Percentiles rank a stretch among this genome's conserved stretches.
These are phyloP conservation scores for Coemansia sp. DNA, from an alignment of 192 early-diverging fungal genomes.

Conservation along the genomic window DNA sequence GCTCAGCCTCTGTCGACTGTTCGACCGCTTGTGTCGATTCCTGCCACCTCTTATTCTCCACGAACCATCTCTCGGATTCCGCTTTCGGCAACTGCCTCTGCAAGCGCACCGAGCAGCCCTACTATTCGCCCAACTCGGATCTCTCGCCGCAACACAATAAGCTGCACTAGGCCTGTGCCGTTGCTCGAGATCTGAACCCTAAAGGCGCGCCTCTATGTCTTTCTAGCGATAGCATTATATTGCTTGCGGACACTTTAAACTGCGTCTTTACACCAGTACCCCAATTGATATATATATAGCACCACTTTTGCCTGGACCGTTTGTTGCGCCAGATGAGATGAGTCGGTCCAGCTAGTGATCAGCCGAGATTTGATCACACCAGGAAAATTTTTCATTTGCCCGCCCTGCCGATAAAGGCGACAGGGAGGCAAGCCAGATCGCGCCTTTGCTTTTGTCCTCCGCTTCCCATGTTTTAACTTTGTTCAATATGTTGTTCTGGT, in stretches of 20 bases:
- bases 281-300: not conserved
- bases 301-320: not conserved
- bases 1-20: not conserved
- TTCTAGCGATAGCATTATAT: not conserved
- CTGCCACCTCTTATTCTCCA: not conserved
- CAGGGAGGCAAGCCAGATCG: not conserved
- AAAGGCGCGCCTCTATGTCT: not conserved
- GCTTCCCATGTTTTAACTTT: not conserved
- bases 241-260: not conserved
- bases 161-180: constrained; percentile 7
- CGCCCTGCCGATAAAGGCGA: not conserved
- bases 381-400: not conserved
- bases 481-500: not conserved
- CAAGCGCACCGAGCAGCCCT: constrained; percentile 1
- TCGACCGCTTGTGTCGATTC: not conserved
- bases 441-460: not conserved
- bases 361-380: not conserved
- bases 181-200: constrained; percentile 5
- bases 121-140: constrained; percentile 7
- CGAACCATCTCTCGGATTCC: not conserved
- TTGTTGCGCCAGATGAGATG: not conserved
- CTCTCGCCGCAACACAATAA: constrained; percentile 34
- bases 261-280: not conserved
- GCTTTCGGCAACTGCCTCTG: not conserved
- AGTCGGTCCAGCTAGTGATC: not conserved